Conservation (phyloP, 352 stramenopile genomes). For the Peronosclerospora sorghi region DNA sequence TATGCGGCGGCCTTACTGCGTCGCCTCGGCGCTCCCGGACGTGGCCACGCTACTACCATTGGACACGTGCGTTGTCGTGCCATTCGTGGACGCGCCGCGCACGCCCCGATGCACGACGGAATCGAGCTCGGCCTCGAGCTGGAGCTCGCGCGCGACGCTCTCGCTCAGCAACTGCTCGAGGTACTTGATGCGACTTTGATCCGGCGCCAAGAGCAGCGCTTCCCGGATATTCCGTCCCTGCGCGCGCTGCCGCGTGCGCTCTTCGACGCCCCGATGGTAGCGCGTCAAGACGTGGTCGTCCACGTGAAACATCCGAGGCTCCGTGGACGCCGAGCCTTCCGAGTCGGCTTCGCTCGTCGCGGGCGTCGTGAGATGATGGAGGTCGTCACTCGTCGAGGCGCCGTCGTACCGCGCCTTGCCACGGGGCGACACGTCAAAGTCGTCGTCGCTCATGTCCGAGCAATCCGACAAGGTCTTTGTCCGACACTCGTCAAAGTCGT, state of each 20-base stretch:
- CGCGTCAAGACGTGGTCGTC: conserved; percentile 40
- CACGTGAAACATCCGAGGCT: conserved; percentile 18
- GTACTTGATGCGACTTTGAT: conserved; percentile 82
- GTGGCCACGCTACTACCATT: conserved; percentile 6
- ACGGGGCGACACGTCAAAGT: conserved; percentile 30
- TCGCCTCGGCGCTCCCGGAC: conserved; percentile 3
- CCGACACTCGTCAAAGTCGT: conserved; percentile 71
- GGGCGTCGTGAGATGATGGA: conserved; percentile 20
- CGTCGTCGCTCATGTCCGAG: conserved; percentile 75
- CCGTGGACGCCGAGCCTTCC: conserved; percentile 7
- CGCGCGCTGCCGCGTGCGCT: conserved; percentile 65
- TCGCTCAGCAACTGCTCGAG: conserved; percentile 76
- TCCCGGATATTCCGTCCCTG: conserved; percentile 74
- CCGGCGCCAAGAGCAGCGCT: conserved; percentile 54
- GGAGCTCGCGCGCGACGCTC: conserved; percentile 71
- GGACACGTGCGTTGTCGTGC: conserved; percentile 4
- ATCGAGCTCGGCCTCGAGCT: conserved; percentile 71
- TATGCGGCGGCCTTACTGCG: conserved; percentile 17
- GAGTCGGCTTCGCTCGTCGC: conserved; percentile 22
- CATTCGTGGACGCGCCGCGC: conserved; percentile 6
- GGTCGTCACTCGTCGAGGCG: conserved; percentile 19
- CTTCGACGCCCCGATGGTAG: conserved; percentile 50
- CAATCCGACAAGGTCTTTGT: conserved; percentile 62
- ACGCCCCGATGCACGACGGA: conserved; percentile 38
- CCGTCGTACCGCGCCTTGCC: conserved; percentile 25